These are phyloP conservation scores for Rosa lucieae DNA, from an alignment of 306 rosid species.

Conservation along the genomic window DNA sequence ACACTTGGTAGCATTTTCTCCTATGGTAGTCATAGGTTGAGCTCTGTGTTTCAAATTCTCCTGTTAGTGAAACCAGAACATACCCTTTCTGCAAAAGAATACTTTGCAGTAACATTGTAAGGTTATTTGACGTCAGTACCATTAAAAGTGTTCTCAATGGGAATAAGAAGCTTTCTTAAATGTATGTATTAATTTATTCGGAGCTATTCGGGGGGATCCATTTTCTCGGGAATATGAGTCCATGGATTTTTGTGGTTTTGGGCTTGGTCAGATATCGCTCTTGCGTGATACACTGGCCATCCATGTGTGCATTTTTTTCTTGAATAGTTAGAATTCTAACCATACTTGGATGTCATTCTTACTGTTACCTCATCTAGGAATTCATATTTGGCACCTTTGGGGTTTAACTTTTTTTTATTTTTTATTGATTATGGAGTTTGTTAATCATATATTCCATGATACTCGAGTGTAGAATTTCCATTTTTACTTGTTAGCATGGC, in stretches of 20 bases:
- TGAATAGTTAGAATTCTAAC: slow-evolving; percentile 4
- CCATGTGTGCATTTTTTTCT: background rate
- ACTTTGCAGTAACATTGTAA: background rate
- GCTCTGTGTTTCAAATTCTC: background rate
- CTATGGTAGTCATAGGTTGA: background rate
- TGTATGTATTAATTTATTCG: no score
- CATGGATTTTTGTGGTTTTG: background rate
- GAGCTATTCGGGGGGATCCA: background rate
- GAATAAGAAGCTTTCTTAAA: no score
- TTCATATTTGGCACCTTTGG: slow-evolving; percentile 7
- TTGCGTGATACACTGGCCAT: background rate
- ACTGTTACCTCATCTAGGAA: background rate
- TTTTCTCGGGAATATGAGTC: background rate
- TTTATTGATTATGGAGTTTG: background rate
- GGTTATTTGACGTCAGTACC: background rate
- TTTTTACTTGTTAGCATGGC: background rate
- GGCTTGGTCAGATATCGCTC: background rate
- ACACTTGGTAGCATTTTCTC: background rate
- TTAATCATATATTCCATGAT: background rate
- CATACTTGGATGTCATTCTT: background rate
- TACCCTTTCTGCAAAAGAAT: background rate
- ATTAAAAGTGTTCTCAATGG: no score
- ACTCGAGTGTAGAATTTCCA: background rate
- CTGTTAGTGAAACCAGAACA: background rate
- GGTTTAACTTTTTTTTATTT: background rate